phyloP scores from a whole-genome alignment of 2,329 filamentous ascomycete species.

The Trichoderma lentiforme region DNA sequence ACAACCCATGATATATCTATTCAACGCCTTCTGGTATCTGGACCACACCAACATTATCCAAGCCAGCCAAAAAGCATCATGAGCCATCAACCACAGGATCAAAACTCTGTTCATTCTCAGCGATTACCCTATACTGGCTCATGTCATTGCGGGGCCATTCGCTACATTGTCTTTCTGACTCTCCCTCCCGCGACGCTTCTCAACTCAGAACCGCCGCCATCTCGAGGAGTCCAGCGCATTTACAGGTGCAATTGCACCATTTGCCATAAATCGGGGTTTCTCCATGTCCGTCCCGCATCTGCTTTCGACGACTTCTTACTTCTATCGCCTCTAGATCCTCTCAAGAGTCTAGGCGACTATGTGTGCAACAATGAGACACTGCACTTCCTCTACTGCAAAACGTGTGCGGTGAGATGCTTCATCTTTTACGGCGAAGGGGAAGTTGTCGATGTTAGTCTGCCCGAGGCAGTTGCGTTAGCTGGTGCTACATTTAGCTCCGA shows the following conservation, averaged over 20 bases:
- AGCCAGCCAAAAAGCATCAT: background rate
- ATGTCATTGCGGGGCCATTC: constrained; percentile 44
- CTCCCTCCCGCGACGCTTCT: constrained; percentile 33
- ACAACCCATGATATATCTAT: too few species aligned
- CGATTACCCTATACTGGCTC: constrained; percentile 35
- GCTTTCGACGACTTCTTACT: constrained; percentile 44
- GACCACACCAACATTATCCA: background rate
- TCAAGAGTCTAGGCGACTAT: constrained; percentile 41
- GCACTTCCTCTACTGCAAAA: constrained; percentile 46
- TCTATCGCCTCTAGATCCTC: constrained; percentile 38
- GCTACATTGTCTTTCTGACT: constrained; percentile 42
- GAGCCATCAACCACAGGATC: background rate
- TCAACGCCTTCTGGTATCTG: too few species aligned
- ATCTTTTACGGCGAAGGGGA: constrained; percentile 36
- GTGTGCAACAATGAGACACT: constrained; percentile 29
- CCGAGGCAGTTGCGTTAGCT: constrained; percentile 15
- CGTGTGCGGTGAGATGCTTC: constrained; percentile 45
- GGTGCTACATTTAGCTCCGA: background rate
- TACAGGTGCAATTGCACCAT: constrained; percentile 47
- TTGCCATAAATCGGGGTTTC: constrained; percentile 47
- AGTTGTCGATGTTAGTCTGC: constrained; percentile 25
- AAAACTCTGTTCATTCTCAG: background rate
- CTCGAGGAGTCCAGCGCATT: constrained; percentile 24
- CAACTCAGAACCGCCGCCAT: constrained; percentile 19
- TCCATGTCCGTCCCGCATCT: constrained; percentile 41